Evolutionary conservation across 2,329 filamentous ascomycete genomes (phyloP), one percentile per base, ranked within the genome.

Genomic region (Grosmannia serpens): DNA sequence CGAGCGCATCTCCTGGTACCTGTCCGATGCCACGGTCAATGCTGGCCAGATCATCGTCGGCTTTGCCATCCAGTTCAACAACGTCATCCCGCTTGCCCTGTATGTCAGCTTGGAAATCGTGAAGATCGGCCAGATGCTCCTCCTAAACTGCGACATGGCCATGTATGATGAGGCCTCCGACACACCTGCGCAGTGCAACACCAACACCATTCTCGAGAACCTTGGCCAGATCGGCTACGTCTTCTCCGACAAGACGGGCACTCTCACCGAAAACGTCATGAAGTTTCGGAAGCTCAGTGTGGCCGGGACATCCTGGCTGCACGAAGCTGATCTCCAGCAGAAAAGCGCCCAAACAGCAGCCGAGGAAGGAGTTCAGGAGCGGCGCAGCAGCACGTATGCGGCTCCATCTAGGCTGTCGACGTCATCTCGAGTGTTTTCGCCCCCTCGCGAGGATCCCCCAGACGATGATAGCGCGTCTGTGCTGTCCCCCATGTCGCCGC

Each of bases 61-160:
- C 0, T 96, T 91, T 69, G 84, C 95, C 64, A 96, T 97, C 72
- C 92, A 96, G 84, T 95, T 95, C 73, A 97, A 96, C 71, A 97
- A 94, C 46, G 84, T 96, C 73, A 91, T 96, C 60, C 92, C 92
- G 0, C 80, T 97, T 20, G 90, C 91, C 0, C 79, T 97, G 0
- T 97, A 96, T 65, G 89, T 97, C 65, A 94, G 86, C 68, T 77
- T 97, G 70, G 91, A 97, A 63, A 78, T 95, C 60, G 86, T 94
- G 70, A 95, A 95, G 69, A 77, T 95, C 9, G 87, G 80, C 4
- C 81, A 84, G 67, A 86, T 95, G 77, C 77, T 91, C 59, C 81
- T 95, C 68, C 71, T 95, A 58, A 91, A 91, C 64, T 75, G 75
- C 26, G 91, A 97, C 67, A 73, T 94, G 57, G 87, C 91, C 64